These are phyloP conservation scores for Blastocystis sp. DNA, from an alignment of 352 stramenopile species.

Conservation along the genomic window DNA sequence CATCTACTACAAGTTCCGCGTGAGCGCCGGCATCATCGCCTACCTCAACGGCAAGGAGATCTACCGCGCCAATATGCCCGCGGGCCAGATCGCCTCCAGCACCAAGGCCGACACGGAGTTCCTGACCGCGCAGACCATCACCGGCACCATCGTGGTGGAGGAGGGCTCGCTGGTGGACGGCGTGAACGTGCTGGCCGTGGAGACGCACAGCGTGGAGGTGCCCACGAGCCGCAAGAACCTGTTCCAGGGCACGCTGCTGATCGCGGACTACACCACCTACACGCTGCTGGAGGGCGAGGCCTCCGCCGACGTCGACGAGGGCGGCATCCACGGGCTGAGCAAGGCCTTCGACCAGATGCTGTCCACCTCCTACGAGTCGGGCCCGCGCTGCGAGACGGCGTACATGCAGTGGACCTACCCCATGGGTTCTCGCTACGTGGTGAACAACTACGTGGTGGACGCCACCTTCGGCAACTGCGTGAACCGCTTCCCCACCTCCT, in stretches of 20 bases:
- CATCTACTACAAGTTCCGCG: slow-evolving; percentile 28
- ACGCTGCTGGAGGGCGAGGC: slow-evolving; percentile 43
- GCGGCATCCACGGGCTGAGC: slow-evolving; percentile 19
- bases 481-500: slow-evolving; percentile 42
- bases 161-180: background rate
- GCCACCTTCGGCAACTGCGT: slow-evolving; percentile 36
- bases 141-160: slow-evolving; percentile 5
- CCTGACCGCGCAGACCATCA: slow-evolving; percentile 43
- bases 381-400: slow-evolving; percentile 56
- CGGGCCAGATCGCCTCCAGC: slow-evolving; percentile 4
- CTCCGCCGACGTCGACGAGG: slow-evolving; percentile 49
- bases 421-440: slow-evolving; percentile 52
- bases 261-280: slow-evolving; percentile 39
- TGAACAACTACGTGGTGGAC: slow-evolving; percentile 50
- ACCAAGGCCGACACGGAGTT: slow-evolving; percentile 47
- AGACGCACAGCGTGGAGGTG: slow-evolving; percentile 18
- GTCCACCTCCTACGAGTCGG: slow-evolving; percentile 40
- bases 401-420: slow-evolving; percentile 66
- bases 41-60: slow-evolving; percentile 67
- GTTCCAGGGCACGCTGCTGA: slow-evolving; percentile 37
- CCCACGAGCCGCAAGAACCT: background rate
- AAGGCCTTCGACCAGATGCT: slow-evolving; percentile 68
- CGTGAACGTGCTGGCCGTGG: slow-evolving; percentile 48
- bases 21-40: slow-evolving; percentile 43
- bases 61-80: slow-evolving; percentile 62